Evolutionary conservation across 1,139 yeast species (phyloP).

Genomic region (Hansenula lynferdii): DNA sequence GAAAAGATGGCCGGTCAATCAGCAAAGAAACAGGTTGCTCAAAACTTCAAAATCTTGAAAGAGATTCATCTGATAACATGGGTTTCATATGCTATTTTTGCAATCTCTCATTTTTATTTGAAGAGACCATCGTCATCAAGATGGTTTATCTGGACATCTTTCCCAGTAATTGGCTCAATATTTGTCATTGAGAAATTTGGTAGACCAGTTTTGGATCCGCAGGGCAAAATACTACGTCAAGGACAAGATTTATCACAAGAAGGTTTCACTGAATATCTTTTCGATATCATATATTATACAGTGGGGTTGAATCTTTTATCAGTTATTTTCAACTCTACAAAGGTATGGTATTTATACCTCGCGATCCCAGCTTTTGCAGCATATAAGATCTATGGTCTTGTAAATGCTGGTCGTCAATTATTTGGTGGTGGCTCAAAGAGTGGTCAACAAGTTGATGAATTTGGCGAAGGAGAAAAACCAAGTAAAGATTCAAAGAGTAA

Average conservation of each 20-base stretch:
- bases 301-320: conserved; percentile 55
- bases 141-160: conserved; percentile 48
- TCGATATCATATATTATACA: conserved; percentile 71
- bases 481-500: conserved; percentile 34
- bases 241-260: conserved; percentile 64
- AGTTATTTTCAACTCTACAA: conserved; percentile 49
- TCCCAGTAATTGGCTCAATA: conserved; percentile 54
- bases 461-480: conserved; percentile 4
- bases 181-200: conserved; percentile 60
- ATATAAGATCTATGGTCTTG: conserved; percentile 43
- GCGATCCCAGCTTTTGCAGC: conserved; percentile 49
- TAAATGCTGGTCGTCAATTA: conserved; percentile 27
- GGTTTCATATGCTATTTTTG: conserved; percentile 37
- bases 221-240: conserved; percentile 39
- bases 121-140: conserved; percentile 49
- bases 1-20: conserved; percentile 55
- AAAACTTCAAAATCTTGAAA: conserved; percentile 50
- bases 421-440: conserved; percentile 20
- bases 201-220: conserved; percentile 49
- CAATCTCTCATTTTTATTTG: conserved; percentile 38
- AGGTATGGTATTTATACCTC: conserved; percentile 55
- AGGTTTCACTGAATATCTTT: conserved; percentile 75
- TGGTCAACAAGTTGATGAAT: conserved; percentile 10
- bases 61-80: conserved; percentile 48
- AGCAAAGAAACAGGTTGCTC: conserved; percentile 62